Base-by-base conservation (phyloP, 805 yeast species). In the Yarrowia porcina region DNA sequence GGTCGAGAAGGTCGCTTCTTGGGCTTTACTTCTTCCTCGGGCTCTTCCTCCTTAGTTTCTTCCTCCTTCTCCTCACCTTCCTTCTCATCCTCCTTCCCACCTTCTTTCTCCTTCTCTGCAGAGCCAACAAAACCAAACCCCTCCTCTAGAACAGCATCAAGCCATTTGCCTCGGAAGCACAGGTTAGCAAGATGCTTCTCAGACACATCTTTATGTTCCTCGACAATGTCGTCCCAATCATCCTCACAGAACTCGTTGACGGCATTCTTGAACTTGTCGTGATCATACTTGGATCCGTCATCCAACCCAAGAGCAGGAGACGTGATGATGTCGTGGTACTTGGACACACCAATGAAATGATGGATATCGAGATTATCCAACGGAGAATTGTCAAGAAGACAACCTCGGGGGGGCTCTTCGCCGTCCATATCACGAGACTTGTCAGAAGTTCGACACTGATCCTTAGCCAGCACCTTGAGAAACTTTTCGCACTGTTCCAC, bases 281-380 rank as follows among this genome's bases (percentile, higher is more conserved):
- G 90, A 72, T 92, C 92, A 45, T 66, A 63, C 64, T 85, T 90
- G 13, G 97, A 98, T 4, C 44, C 44, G 11, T 52, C 57, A 2
- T 96, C 96, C 77, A 90, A 81, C 41, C 87, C 84, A 72, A 91
- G 92, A 2, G 93, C 83, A 23, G 61, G 71, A 92, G 98, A 71
- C 90, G 89, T 7, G 97, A 92, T 0, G 97, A 90, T 23, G 72
- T 94, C 93, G 97, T 98, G 94, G 76, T 90, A 94, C 74, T 94
- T 99, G 8, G 97, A 89, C 20, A 93, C 87, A 0, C 99, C 99
- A 27, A 94, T 88, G 74, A 94, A 92, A 69, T 85, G 88, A 69
- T 90, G 96, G 54, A 80, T 80, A 15, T 81, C 80, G 70, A 90
- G 90, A 74, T 92, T 90, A 65, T 93, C 83, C 28, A 80, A 82